Base-by-base conservation (phyloP, 2,329 filamentous ascomycete species). In the Phialophora expanda region DNA sequence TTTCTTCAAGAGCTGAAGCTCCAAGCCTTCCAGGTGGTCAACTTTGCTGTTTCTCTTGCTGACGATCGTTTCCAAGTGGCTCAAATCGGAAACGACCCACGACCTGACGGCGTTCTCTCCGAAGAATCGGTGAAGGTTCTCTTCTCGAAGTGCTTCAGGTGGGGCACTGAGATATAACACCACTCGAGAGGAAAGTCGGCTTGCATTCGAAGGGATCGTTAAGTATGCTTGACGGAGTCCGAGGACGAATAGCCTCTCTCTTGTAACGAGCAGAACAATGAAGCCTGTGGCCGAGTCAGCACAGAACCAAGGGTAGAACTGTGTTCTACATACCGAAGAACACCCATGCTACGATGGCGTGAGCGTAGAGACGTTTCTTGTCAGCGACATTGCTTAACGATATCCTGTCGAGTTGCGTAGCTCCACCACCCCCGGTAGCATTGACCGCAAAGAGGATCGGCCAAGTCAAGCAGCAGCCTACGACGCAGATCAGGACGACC, bases 161-260 rank as follows among this genome's bases (percentile, higher is more conserved):
- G 95, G 94, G 0, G 97, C 91, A 0, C 90, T 91, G 46, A 93
- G 90, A 77, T 96, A 93, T 5, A 99, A 85, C 0, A 98, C 90
- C 0, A 93, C 97, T 58, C 92, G 86, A 0, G 93, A 93, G 1
- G 94, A 97, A 30, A 97, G 88, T 57, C 93, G 89, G 72, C 90
- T 89, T 51, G 91, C 85, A 76, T 95, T 95, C 46, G 90, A 83
- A 12, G 92, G 92, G 2, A 92, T 93, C 55, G 96, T 86, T 56
- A 96, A 86, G 78, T 95, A 97, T 0, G 93, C 93, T 79, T 98
- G 94, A 65, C 93, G 90, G 26, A 98, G 80, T 73, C 95, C 96
- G 78, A 96, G 89, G 77, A 92, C 96, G 83, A 90, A 96, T 71
- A 98, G 89, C 74, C 89, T 90, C 78, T 98, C 94, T 61, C 94